Percentiles rank a stretch among this genome's conserved stretches.
Conservation (phyloP, 192 early-diverging fungal species). For the Pilobolus umbonatus region DNA sequence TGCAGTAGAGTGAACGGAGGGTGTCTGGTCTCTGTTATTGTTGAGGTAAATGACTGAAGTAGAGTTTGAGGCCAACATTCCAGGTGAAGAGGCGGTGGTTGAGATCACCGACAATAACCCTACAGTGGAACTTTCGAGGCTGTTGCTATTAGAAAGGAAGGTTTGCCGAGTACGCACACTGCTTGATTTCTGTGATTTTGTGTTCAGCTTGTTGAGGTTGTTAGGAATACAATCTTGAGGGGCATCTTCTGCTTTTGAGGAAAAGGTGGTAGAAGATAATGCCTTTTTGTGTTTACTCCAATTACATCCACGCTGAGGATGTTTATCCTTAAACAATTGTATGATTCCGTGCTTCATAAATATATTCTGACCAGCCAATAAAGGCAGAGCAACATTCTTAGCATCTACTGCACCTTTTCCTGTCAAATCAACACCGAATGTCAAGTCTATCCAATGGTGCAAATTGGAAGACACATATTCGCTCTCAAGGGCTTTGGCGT, state of each 20-base stretch:
- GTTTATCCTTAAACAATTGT: slow-evolving; percentile 83
- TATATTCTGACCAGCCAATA: slow-evolving; percentile 79
- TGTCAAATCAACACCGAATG: slow-evolving; percentile 80
- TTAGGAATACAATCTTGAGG: not conserved
- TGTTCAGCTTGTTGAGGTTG: not conserved
- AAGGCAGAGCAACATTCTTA: slow-evolving; percentile 67
- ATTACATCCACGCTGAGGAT: slow-evolving; percentile 56
- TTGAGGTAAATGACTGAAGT: too few species aligned
- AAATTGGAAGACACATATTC: slow-evolving; percentile 73
- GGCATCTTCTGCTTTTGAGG: not conserved
- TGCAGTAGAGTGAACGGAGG: slow-evolving; percentile 32
- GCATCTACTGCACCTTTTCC: slow-evolving; percentile 70
- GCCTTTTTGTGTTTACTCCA: slow-evolving; percentile 42
- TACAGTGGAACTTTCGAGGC: slow-evolving; percentile 7
- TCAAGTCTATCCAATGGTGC: slow-evolving; percentile 86
- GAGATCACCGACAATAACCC: not conserved
- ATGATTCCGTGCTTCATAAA: slow-evolving; percentile 67
- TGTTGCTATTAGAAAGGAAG: not conserved
- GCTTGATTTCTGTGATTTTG: not conserved
- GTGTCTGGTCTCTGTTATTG: slow-evolving; percentile 23
- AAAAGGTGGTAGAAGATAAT: not conserved
- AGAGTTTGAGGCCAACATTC: not conserved
- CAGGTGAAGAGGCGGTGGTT: not conserved
- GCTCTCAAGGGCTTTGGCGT: slow-evolving; percentile 69
- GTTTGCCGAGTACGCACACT: slow-evolving; percentile 7